These are phyloP conservation scores for Smallanthus sonchifolius DNA, from an alignment of 129 eudicot genomes.

Conservation along the genomic window DNA sequence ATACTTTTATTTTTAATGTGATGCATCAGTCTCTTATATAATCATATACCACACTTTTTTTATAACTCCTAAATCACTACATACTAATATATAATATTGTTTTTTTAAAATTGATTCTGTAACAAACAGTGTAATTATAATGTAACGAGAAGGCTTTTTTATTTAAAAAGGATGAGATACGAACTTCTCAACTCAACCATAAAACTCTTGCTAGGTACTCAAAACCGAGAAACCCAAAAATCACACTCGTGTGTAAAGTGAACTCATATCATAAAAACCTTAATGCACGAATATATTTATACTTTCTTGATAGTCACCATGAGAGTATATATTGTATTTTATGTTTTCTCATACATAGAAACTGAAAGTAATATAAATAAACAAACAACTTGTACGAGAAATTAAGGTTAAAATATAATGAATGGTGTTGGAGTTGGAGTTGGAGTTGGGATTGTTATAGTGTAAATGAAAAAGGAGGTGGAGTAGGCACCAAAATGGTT, in stretches of 20 bases:
- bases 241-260: background rate
- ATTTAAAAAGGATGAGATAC: too few relatives aligned
- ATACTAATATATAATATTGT: too few relatives aligned
- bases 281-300: background rate
- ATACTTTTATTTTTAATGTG: too few relatives aligned
- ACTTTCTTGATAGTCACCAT: background rate
- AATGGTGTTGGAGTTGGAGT: background rate
- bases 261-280: background rate
- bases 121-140: too few relatives aligned
- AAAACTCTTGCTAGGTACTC: background rate
- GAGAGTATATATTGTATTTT: background rate
- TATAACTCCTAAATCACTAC: too few relatives aligned
- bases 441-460: too few relatives aligned
- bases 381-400: background rate
- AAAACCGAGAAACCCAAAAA: background rate
- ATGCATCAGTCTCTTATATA: too few relatives aligned
- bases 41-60: too few relatives aligned
- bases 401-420: background rate
- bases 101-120: too few relatives aligned
- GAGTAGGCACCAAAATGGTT: constrained; percentile 37
- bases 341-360: background rate
- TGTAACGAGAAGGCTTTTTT: too few relatives aligned
- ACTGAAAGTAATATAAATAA: background rate
- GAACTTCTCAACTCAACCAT: too few relatives aligned
- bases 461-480: too few relatives aligned